These are phyloP conservation scores for Pseudozyma sp. DNA, from an alignment of 1,284 basidiomycete genomes.

Conservation along the genomic window DNA sequence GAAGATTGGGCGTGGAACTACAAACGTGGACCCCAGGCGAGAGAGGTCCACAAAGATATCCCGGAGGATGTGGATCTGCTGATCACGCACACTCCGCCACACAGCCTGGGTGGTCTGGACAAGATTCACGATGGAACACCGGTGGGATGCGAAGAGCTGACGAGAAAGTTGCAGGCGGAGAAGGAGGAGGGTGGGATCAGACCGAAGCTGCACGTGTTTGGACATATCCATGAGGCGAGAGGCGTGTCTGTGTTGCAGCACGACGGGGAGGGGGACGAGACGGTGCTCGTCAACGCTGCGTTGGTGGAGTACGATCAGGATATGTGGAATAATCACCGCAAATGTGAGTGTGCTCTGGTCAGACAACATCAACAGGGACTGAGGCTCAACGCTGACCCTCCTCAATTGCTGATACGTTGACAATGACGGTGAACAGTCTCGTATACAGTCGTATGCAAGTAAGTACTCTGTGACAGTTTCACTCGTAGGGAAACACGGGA, in stretches of 20 bases:
- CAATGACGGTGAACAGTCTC: conserved; percentile 9
- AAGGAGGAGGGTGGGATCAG: conserved; percentile 13
- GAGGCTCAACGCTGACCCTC: not conserved
- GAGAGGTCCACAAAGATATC: conserved; percentile 19
- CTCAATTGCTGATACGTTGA: not conserved
- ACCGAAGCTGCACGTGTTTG: conserved; percentile 43
- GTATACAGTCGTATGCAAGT: conserved; percentile 37
- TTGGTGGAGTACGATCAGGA: conserved; percentile 49
- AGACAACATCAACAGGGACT: not conserved
- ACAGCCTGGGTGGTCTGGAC: conserved; percentile 31
- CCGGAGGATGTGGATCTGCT: conserved; percentile 37
- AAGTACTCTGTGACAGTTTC: conserved; percentile 1
- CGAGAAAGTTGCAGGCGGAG: conserved; percentile 12
- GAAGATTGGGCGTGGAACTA: conserved; percentile 58
- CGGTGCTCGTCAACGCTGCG: conserved; percentile 49
- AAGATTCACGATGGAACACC: conserved; percentile 30
- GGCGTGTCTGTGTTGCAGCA: conserved; percentile 23
- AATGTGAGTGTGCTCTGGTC: conserved; percentile 19
- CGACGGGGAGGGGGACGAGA: conserved; percentile 12
- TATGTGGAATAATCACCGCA: conserved; percentile 10
- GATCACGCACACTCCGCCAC: conserved; percentile 45
- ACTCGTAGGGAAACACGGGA: not conserved
- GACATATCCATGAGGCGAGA: conserved; percentile 52
- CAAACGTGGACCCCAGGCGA: conserved; percentile 12
- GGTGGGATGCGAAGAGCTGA: conserved; percentile 52